Percentiles rank a stretch among this genome's conserved stretches.
phyloP scores from a whole-genome alignment of 768 basidiomycete species.

The Pilatotrama ljubarskyi region DNA sequence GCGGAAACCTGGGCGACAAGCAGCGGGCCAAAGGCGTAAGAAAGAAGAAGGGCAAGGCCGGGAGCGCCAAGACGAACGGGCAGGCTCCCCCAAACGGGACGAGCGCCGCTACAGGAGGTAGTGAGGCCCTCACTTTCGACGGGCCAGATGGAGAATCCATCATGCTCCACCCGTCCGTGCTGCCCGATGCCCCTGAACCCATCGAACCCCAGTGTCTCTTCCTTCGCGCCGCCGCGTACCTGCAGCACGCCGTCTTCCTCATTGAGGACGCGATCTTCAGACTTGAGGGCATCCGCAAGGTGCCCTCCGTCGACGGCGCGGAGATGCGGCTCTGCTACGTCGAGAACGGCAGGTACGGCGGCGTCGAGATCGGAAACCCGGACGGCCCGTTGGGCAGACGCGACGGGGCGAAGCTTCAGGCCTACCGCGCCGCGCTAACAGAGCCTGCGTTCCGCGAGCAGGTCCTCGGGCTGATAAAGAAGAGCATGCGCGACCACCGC shows the following conservation, averaged over 20 bases:
- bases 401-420: slow-evolving; percentile 57
- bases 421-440: slow-evolving; percentile 62
- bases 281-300: slow-evolving; percentile 68
- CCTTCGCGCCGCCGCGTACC: slow-evolving; percentile 78
- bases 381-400: slow-evolving; percentile 71
- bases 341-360: slow-evolving; percentile 76
- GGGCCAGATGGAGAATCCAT: slow-evolving; percentile 51
- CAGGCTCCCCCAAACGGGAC: slow-evolving; percentile 73
- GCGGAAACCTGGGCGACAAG: slow-evolving; percentile 39
- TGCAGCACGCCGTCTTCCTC: slow-evolving; percentile 74
- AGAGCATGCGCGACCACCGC: slow-evolving; percentile 82
- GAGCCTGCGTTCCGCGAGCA: slow-evolving; percentile 59
- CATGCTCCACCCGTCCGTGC: slow-evolving; percentile 68
- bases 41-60: slow-evolving; percentile 52
- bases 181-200: slow-evolving; percentile 80
- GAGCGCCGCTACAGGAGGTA: slow-evolving; percentile 36
- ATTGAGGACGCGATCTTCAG: slow-evolving; percentile 73
- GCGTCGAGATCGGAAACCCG: slow-evolving; percentile 79
- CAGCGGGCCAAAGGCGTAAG: slow-evolving; percentile 47
- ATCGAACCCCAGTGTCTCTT: slow-evolving; percentile 85
- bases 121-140: slow-evolving; percentile 44
- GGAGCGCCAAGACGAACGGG: slow-evolving; percentile 48
- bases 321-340: slow-evolving; percentile 79
- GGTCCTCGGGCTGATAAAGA: slow-evolving; percentile 60
- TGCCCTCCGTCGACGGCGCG: slow-evolving; percentile 60